Conservation (phyloP, 768 basidiomycete species). For the Boletus rex-veris region DNA sequence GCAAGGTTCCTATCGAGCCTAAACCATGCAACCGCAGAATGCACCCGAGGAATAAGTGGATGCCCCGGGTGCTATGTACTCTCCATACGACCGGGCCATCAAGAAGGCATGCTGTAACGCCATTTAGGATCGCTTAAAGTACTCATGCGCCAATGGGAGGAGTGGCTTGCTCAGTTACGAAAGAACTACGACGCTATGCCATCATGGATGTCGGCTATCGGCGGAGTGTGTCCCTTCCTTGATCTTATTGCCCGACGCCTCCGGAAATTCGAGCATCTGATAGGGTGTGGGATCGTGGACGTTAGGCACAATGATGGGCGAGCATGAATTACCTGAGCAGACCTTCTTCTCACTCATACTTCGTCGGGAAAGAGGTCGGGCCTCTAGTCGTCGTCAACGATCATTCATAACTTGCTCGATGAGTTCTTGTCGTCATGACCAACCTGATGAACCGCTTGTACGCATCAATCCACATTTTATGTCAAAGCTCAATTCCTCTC, state of each 20-base stretch:
- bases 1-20: constrained; percentile 2
- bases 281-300: constrained; percentile 1
- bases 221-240: background rate
- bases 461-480: background rate
- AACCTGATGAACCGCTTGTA: no score
- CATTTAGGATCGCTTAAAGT: background rate
- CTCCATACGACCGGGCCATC: background rate
- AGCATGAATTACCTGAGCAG: background rate
- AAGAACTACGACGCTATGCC: background rate
- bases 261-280: constrained; percentile 8
- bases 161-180: background rate
- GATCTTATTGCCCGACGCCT: background rate
- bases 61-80: background rate
- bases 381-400: constrained; percentile 7
- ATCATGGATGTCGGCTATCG: background rate
- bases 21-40: constrained; percentile 1
- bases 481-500: background rate
- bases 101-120: background rate
- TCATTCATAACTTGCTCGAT: background rate
- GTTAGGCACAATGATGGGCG: constrained; percentile 19
- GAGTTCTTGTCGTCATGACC: no score
- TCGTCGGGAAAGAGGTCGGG: constrained; percentile 1
- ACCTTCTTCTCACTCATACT: background rate
- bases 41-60: background rate
- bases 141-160: background rate